Evolutionary conservation across 306 rosid species (phyloP), one percentile per base, ranked within the genome.

Genomic region (Mucuna pruriens): DNA sequence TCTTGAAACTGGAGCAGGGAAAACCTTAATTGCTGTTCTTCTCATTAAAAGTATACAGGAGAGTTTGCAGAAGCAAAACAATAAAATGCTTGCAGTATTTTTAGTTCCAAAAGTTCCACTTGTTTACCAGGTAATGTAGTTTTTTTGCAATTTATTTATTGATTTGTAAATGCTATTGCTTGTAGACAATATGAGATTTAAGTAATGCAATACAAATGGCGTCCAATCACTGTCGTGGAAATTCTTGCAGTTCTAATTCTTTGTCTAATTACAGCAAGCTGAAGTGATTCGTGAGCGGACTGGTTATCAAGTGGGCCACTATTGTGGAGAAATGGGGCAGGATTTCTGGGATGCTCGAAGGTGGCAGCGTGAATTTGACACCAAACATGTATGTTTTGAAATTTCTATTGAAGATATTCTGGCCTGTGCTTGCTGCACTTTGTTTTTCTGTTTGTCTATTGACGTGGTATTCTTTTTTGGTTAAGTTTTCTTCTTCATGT

Each of bases 311-410:
- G 99, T 95, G 54, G 98, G 99, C 11, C 99, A 95, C 86, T 95
- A 95, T 75, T 95, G 99, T 29, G 98, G 99, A 77, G 99, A 95
- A 87, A 95, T 95, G 99, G 99, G 99, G 48, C 99, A 93, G 87
- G 99, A 95, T 75, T 93, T 95, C 75, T 95, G 99, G 99, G 99
- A 95, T 84, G 90, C 95, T 52, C 95, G 98, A 77, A 90, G 97
- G 84, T 95, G 99, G 99, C 98, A 89, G 82, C 93, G 94, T 54
- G 99, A 95, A 81, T 93, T 93, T 44, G 97, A 95, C 77, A 48
- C 86, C 2, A 95, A 93, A 77, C 99, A 93, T 87, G 99, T 95
- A 76, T 63, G 64, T 58, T 69, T 80, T 80, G 62, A 64, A 33
- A 52, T 78, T 82, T 78, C 65, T 81, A 39, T 55, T 71, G 76